Percentiles rank a stretch among this genome's conserved stretches.
These are phyloP conservation scores for Magnusiomyces sp. DNA, from an alignment of 1,139 yeast genomes.

Conservation along the genomic window DNA sequence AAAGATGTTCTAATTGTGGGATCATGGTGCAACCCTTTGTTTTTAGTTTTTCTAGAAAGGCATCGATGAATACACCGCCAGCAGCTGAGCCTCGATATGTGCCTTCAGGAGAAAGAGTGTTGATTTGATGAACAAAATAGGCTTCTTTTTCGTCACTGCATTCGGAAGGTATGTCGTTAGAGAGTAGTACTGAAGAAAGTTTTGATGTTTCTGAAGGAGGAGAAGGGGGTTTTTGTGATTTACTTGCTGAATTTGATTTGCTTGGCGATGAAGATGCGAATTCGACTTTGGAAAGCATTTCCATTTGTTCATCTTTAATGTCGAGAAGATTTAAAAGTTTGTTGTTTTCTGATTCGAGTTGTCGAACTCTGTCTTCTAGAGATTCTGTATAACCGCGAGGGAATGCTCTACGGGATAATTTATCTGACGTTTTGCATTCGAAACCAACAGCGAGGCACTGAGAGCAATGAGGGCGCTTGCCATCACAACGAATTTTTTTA, in stretches of 20 bases:
- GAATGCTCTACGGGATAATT: constrained; percentile 58
- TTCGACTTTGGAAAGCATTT: constrained; percentile 29
- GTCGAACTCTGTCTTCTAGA: constrained; percentile 52
- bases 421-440: constrained; percentile 68
- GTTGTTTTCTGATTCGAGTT: constrained; percentile 51
- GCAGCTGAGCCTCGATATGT: constrained; percentile 30
- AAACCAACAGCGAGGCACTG: constrained; percentile 62
- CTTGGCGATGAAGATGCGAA: constrained; percentile 2
- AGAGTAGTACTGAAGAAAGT: constrained; percentile 1
- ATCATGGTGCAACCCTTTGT: constrained; percentile 21
- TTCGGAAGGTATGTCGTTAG: background rate
- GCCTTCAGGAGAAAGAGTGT: constrained; percentile 24
- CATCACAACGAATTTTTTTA: constrained; percentile 67
- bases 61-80: constrained; percentile 27
- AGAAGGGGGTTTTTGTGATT: background rate
- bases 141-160: constrained; percentile 23
- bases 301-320: constrained; percentile 53
- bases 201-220: background rate
- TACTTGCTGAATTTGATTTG: background rate
- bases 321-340: constrained; percentile 46
- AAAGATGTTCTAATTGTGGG: constrained; percentile 17
- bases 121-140: constrained; percentile 24
- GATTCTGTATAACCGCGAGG: constrained; percentile 73
- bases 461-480: constrained; percentile 51
- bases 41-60: constrained; percentile 24